These are phyloP conservation scores for Pugionium dolabratum DNA, from an alignment of 345 rosid species.

Conservation along the genomic window DNA sequence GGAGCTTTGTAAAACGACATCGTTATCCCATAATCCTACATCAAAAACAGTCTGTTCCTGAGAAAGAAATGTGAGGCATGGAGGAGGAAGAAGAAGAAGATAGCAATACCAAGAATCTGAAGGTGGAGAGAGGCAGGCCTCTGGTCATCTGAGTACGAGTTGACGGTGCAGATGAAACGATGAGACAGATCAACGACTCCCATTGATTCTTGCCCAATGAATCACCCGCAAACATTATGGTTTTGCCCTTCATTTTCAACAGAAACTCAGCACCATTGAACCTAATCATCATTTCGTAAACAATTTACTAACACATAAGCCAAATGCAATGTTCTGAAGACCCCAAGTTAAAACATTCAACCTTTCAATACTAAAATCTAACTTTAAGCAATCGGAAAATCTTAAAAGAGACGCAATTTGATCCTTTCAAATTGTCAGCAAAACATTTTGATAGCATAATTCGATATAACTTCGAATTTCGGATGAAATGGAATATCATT, in stretches of 20 bases:
- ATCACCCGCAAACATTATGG: slow-evolving; percentile 89
- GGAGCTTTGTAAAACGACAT: slow-evolving; percentile 77
- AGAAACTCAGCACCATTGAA: slow-evolving; percentile 76
- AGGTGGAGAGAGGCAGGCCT: slow-evolving; percentile 72
- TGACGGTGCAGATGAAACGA: slow-evolving; percentile 55
- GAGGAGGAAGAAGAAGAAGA: neutral
- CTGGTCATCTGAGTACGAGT: slow-evolving; percentile 58
- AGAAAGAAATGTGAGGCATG: neutral
- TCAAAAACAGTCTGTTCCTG: neutral
- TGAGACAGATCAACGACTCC: slow-evolving; percentile 86
- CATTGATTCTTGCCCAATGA: slow-evolving; percentile 88
- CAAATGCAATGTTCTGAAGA: too few relatives aligned
- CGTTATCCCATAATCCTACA: slow-evolving; percentile 74
- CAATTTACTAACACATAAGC: too few relatives aligned
- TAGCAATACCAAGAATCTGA: slow-evolving; percentile 67
- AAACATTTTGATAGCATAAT: neutral
- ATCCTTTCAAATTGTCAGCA: too few relatives aligned
- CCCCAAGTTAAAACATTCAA: neutral
- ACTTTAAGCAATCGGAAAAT: neutral
- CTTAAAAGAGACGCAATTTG: neutral
- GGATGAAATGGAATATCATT: neutral
- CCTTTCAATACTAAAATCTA: neutral
- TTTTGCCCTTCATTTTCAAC: slow-evolving; percentile 70
- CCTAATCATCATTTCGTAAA: slow-evolving; percentile 37
- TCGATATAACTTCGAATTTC: neutral